Conservation (phyloP, 1,139 yeast species). For the Zygoascus hellenicus region DNA sequence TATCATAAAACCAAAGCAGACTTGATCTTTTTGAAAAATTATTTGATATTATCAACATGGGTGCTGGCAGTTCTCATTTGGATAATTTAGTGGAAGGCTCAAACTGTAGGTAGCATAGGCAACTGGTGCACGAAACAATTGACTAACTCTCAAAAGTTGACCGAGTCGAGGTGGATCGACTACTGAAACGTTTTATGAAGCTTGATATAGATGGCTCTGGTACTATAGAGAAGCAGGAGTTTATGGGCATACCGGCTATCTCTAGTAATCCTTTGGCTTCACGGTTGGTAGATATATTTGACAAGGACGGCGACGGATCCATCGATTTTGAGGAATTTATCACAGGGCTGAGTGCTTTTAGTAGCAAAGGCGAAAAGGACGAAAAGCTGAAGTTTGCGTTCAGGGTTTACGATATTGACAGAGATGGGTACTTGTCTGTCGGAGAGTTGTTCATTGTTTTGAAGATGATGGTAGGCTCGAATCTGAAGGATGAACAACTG, state of each 20-base stretch:
- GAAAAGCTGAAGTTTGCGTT: slow-evolving; percentile 89
- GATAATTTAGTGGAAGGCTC: slow-evolving; percentile 71
- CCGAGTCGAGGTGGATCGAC: slow-evolving; percentile 83
- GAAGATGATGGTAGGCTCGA: slow-evolving; percentile 96
- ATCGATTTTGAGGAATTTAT: slow-evolving; percentile 96
- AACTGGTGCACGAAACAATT: not conserved
- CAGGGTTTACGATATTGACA: slow-evolving; percentile 89
- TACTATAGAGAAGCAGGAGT: slow-evolving; percentile 84
- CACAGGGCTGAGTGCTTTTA: slow-evolving; percentile 81
- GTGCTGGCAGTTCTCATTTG: slow-evolving; percentile 60
- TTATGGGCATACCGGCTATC: slow-evolving; percentile 88
- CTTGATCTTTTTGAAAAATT: not conserved
- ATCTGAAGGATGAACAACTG: slow-evolving; percentile 76
- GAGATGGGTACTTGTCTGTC: slow-evolving; percentile 90
- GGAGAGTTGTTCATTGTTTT: slow-evolving; percentile 90
- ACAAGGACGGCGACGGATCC: slow-evolving; percentile 86
- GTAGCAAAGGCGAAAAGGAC: slow-evolving; percentile 77
- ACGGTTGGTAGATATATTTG: slow-evolving; percentile 90
- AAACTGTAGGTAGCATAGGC: slow-evolving; percentile 41
- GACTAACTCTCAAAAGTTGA: slow-evolving; percentile 17
- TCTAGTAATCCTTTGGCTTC: slow-evolving; percentile 84
- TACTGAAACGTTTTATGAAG: slow-evolving; percentile 91
- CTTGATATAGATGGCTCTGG: slow-evolving; percentile 91
- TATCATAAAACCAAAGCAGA: not conserved
- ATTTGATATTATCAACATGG: slow-evolving; percentile 41